Conservation (phyloP, 169 alveolate species). For the Eimeria acervulina region DNA sequence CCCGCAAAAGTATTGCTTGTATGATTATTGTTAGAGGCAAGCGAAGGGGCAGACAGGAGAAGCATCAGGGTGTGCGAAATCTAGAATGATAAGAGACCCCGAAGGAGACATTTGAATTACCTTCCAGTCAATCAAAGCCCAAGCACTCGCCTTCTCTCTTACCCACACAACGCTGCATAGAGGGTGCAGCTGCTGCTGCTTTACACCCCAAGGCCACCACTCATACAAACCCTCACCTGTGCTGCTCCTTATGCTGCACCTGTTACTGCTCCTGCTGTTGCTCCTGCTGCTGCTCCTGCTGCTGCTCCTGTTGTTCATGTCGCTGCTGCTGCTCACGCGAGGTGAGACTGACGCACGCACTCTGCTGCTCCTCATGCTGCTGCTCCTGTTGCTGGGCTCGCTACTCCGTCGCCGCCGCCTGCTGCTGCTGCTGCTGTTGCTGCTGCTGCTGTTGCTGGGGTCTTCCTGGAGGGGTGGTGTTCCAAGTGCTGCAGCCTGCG, state of each 20-base stretch:
- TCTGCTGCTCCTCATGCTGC: constrained; percentile 14
- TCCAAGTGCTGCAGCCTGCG: neutral
- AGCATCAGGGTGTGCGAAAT: constrained; percentile 19
- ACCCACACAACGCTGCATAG: neutral
- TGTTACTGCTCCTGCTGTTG: neutral
- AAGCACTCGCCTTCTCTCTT: constrained; percentile 3
- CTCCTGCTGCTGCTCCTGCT: constrained; percentile 13
- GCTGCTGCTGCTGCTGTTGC: constrained; percentile 35
- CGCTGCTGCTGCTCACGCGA: neutral
- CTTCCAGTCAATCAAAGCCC: constrained; percentile 13
- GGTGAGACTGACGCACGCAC: neutral
- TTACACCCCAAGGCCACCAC: neutral
- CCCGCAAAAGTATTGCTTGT: too few relatives aligned
- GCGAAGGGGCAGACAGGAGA: neutral
- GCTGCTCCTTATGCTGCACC: constrained; percentile 8
- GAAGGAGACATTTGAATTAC: neutral
- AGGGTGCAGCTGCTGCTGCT: neutral
- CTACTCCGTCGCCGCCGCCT: neutral
- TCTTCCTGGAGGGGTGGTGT: neutral
- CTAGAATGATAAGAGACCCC: neutral
- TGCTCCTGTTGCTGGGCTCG: constrained; percentile 19
- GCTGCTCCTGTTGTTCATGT: neutral
- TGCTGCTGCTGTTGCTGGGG: constrained; percentile 33
- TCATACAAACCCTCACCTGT: neutral
- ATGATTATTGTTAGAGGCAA: neutral